Evolutionary conservation across 148 eudicot genomes (phyloP).

Genomic region (Vaccinium vitisidaea): DNA sequence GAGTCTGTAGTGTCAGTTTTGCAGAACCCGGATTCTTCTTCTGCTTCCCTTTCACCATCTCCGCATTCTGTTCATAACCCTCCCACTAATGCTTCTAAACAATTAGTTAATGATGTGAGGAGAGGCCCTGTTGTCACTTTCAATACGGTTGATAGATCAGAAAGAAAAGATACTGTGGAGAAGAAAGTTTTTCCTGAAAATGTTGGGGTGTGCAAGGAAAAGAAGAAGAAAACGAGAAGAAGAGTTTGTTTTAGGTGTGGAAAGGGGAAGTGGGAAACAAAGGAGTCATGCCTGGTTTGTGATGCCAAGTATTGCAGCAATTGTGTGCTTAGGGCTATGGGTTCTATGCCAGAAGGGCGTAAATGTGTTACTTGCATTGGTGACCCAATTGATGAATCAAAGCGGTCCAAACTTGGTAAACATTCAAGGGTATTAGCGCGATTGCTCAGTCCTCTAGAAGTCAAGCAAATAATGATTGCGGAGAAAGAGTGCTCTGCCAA

Average conservation of each 20-base stretch:
- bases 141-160: conserved; percentile 58
- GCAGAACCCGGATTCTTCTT: conserved; percentile 65
- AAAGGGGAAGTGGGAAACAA: conserved; percentile 90
- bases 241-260: conserved; percentile 81
- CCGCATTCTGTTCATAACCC: conserved; percentile 54
- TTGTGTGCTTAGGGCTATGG: conserved; percentile 97
- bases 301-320: conserved; percentile 82
- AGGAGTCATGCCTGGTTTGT: conserved; percentile 82
- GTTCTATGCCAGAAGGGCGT: conserved; percentile 98
- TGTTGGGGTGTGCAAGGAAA: conserved; percentile 62
- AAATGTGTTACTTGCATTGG: conserved; percentile 96
- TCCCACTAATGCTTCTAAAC: conserved; percentile 20
- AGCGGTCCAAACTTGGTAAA: conserved; percentile 69
- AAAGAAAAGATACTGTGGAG: conserved; percentile 48
- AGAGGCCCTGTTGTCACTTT: conserved; percentile 79
- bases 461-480: conserved; percentile 91
- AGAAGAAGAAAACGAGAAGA: conserved; percentile 52
- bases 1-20: conserved; percentile 86
- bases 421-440: conserved; percentile 75
- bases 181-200: conserved; percentile 53
- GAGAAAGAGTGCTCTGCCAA: conserved; percentile 94
- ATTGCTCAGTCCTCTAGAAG: conserved; percentile 84
- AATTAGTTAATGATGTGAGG: conserved; percentile 47
- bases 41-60: conserved; percentile 67
- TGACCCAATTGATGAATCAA: conserved; percentile 78